Percentiles rank a stretch among this genome's conserved stretches.
Evolutionary conservation across 2,329 filamentous ascomycete species (phyloP).

Genomic region (Trematosphaeria pertusa): DNA sequence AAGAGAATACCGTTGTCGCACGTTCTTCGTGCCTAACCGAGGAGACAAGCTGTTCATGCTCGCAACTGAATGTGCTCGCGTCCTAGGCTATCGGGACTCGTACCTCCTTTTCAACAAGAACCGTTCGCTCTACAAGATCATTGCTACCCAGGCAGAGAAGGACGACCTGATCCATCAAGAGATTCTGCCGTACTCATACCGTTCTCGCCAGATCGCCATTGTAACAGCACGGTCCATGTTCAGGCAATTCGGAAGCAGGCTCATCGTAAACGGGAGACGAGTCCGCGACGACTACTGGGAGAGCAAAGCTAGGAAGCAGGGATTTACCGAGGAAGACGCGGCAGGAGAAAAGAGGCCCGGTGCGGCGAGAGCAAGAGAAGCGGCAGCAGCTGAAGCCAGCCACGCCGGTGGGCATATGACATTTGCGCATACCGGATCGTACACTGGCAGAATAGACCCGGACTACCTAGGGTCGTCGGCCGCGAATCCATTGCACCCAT

Average conservation of each 20-base stretch:
- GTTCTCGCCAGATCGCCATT: conserved; percentile 97
- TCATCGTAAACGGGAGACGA: conserved; percentile 86
- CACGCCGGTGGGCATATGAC: conserved; percentile 59
- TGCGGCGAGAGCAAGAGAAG: conserved; percentile 85
- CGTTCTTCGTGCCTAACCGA: conserved; percentile 89
- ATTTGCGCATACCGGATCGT: conserved; percentile 37
- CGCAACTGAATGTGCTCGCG: conserved; percentile 93
- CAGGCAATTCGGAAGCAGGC: conserved; percentile 92
- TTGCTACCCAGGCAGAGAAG: conserved; percentile 93
- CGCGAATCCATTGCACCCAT: conserved; percentile 49
- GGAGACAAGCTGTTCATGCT: conserved; percentile 98
- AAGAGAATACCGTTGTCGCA: conserved; percentile 90
- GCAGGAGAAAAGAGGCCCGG: conserved; percentile 96
- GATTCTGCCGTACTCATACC: conserved; percentile 94
- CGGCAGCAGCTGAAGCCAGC: conserved; percentile 70
- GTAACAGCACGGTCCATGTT: conserved; percentile 99
- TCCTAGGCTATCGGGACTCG: conserved; percentile 94
- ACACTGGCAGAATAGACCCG: conserved; percentile 39
- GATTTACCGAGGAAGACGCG: conserved; percentile 95
- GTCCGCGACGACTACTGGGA: conserved; percentile 99
- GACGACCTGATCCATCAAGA: conserved; percentile 95
- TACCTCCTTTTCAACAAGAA: conserved; percentile 99
- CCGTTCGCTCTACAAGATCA: conserved; percentile 94
- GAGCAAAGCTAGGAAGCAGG: conserved; percentile 93
- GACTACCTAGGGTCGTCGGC: conserved; percentile 39